These are phyloP conservation scores for Picea sitchensis DNA, from an alignment of 75 land plant genomes.

Conservation along the genomic window DNA sequence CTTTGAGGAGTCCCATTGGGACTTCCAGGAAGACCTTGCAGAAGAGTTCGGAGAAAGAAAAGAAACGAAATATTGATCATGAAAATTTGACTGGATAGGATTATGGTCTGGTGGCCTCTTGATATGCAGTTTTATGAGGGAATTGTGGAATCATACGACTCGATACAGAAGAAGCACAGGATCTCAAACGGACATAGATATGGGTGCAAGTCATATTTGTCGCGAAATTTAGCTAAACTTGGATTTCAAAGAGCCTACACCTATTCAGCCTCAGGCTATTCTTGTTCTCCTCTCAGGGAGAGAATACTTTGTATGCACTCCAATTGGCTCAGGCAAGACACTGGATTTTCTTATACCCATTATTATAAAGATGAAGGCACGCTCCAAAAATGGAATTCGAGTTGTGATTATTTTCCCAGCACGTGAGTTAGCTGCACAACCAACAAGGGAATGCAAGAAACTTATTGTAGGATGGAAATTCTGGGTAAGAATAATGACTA, in stretches of 20 bases:
- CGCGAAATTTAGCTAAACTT: constrained; percentile 53
- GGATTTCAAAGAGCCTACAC: constrained; percentile 92
- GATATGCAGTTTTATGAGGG: too few species aligned
- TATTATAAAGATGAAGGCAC: constrained; percentile 77
- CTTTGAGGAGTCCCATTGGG: too few species aligned
- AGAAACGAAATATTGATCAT: too few species aligned
- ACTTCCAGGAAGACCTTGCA: too few species aligned
- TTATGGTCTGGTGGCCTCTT: too few species aligned
- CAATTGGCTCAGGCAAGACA: constrained; percentile 97
- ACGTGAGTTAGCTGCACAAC: constrained; percentile 86
- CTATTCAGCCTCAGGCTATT: constrained; percentile 97
- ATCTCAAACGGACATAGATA: too few species aligned
- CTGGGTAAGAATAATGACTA: constrained; percentile 66
- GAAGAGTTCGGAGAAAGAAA: too few species aligned
- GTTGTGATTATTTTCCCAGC: constrained; percentile 88
- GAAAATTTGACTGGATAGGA: too few species aligned
- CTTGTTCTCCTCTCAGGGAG: constrained; percentile 76
- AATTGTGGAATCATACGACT: too few species aligned
- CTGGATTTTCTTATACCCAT: constrained; percentile 86
- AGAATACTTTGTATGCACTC: constrained; percentile 99
- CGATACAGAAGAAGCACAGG: too few species aligned
- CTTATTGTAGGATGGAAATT: constrained; percentile 75
- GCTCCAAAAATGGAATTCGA: constrained; percentile 64
- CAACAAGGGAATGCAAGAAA: constrained; percentile 76
- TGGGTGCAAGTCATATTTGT: constrained; percentile 62